Conservation (phyloP, 768 basidiomycete species). For the Agrocybe chaxingu region DNA sequence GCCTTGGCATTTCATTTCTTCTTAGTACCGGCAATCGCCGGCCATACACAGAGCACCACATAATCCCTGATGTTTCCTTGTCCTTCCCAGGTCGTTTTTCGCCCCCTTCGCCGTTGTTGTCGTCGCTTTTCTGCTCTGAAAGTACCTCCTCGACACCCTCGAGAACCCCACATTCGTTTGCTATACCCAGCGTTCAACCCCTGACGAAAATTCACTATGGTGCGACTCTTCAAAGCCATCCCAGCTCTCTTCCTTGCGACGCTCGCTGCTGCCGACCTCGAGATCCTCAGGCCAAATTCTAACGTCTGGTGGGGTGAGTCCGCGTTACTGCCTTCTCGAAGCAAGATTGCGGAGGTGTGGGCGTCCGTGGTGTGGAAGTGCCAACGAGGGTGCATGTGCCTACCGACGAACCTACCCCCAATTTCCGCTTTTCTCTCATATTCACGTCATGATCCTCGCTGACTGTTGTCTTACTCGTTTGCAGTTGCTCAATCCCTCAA, state of each 20-base stretch:
- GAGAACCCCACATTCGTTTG: background rate
- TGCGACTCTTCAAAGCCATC: conserved; percentile 15
- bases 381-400: too few species aligned
- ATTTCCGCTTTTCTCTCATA: background rate
- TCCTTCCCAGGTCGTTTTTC: conserved; percentile 2
- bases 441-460: background rate
- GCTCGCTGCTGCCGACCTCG: conserved; percentile 38
- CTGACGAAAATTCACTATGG: conserved; percentile 8
- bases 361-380: too few species aligned
- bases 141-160: background rate
- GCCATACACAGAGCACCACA: too few species aligned
- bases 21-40: too few species aligned
- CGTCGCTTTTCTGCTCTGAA: background rate
- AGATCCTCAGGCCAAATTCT: conserved; percentile 42
- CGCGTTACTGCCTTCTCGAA: background rate
- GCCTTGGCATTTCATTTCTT: too few species aligned
- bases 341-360: too few species aligned
- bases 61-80: background rate
- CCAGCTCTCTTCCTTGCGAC: conserved; percentile 33
- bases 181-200: background rate
- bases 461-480: background rate
- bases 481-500: conserved; percentile 58
- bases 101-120: too few species aligned
- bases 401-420: background rate
- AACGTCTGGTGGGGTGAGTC: conserved; percentile 62